Base-by-base conservation (phyloP, 192 early-diverging fungal species). In the Podila horticola region DNA sequence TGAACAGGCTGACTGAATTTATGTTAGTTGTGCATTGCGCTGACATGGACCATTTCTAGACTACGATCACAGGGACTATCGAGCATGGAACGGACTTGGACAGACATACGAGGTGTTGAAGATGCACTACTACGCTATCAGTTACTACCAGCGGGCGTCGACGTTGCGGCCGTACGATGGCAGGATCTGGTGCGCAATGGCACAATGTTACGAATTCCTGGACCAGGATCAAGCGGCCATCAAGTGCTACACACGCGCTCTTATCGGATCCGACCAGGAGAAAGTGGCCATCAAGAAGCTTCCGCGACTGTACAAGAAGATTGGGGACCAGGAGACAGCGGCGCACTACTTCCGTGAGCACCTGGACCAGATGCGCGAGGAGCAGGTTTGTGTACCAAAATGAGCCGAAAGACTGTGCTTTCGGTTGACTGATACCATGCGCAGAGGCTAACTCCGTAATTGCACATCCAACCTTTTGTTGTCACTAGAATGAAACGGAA, bases 11-110 rank as follows among this genome's bases (percentile, higher is more conserved):
- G 33, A 29, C 15, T 15, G 15, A 13, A 20, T 29, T 22, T 30
- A 30, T 36, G 22, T 26, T 26, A 45, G 41, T 45, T 12, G 8
- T 0, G 20, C 12, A 7, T 41, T 41, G 41, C 13, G 26, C 20
- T 26, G 5, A 31, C n/a, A 33, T 17, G 22, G 62, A 10, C 15
- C 12, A 55, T 69, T 29, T 49, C 8, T 64, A 86, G 95, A 96
- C 50, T 87, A 93, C 34, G 93, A 95, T 45, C 85, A 88, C 33
- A 77, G 88, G 24, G 96, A 98, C 72, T 96, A 91, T 82, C 87
- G 95, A 31, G 94, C 95, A 11, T 99, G 97, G 97, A 94, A 94
- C 76, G 96, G 94, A 13, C 74, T 99, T 28, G 97, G 95, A 48
- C 93, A 96, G 66, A 91, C 94, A 4, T 97, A 97, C 84, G 93